These are phyloP conservation scores for Endoconidiophora laricicola DNA, from an alignment of 2,329 filamentous ascomycete species.

Conservation along the genomic window DNA sequence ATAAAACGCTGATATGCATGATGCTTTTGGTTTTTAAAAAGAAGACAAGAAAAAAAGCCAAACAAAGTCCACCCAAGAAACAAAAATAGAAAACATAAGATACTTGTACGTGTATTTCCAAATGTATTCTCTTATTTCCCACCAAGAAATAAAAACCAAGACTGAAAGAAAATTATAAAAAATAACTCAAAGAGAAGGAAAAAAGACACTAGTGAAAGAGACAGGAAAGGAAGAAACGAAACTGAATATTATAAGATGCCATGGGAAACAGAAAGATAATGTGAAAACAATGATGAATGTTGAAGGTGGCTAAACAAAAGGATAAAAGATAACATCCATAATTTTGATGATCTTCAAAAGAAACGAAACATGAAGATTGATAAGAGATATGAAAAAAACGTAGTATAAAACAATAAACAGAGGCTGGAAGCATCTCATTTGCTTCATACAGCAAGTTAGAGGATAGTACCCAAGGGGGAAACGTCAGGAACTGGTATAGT, in stretches of 20 bases:
- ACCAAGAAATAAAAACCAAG: too few species aligned
- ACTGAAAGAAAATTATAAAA: too few species aligned
- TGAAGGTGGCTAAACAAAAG: not conserved
- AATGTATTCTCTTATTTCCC: too few species aligned
- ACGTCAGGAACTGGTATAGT: not conserved
- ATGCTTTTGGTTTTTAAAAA: not conserved
- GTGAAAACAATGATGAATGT: not conserved
- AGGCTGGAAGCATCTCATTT: slow-evolving; percentile 1
- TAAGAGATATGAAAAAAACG: not conserved
- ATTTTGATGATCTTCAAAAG: not conserved
- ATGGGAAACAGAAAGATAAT: not conserved
- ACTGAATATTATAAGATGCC: not conserved
- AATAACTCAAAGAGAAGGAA: not conserved
- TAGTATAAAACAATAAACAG: slow-evolving; percentile 5
- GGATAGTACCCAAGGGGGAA: not conserved
- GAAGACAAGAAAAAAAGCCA: not conserved
- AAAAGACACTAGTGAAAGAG: not conserved
- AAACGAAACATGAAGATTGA: not conserved
- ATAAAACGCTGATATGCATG: too few species aligned
- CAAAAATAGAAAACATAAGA: not conserved
- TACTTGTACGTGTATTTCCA: not conserved
- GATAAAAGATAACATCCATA: not conserved
- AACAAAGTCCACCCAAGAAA: too few species aligned
- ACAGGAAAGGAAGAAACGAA: not conserved
- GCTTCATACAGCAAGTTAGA: not conserved